phyloP scores from a whole-genome alignment of 1,139 yeast genomes.

The Yamadazyma atlantica region DNA sequence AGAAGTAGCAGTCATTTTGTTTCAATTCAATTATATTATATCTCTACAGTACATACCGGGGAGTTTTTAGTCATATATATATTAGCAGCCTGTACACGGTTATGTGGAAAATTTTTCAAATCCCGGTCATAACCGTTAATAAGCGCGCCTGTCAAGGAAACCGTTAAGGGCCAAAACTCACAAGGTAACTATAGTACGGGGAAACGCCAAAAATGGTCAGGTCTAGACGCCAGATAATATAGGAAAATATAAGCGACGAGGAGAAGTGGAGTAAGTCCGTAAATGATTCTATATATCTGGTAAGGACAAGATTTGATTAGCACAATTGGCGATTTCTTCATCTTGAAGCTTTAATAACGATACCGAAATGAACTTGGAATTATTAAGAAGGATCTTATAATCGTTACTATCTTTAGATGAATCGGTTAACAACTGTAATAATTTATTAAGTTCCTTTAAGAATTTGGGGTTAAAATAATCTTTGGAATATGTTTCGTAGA shows the following conservation, averaged over 20 bases:
- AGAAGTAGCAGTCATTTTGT: slow-evolving; percentile 24
- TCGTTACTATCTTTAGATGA: slow-evolving; percentile 12
- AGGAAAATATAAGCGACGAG: neutral
- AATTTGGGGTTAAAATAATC: slow-evolving; percentile 4
- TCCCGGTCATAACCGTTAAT: slow-evolving; percentile 7
- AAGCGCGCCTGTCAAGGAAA: slow-evolving; percentile 3
- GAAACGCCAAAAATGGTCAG: too few species aligned
- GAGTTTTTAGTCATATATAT: neutral
- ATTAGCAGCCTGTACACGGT: too few species aligned
- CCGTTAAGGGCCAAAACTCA: neutral
- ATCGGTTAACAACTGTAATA: slow-evolving; percentile 9
- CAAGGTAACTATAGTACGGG: slow-evolving; percentile 1
- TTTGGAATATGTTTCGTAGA: neutral
- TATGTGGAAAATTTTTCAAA: slow-evolving; percentile 6
- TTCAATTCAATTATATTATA: neutral
- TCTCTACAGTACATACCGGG: too few species aligned
- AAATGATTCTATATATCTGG: too few species aligned
- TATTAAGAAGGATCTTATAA: slow-evolving; percentile 26
- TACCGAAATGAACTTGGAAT: slow-evolving; percentile 35
- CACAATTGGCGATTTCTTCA: slow-evolving; percentile 5
- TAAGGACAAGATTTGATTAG: slow-evolving; percentile 6
- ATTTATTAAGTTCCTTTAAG: slow-evolving; percentile 8
- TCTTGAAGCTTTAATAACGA: slow-evolving; percentile 14
- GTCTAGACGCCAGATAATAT: too few species aligned
- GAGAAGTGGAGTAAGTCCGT: neutral